These are phyloP conservation scores for Blastocystis sp. DNA, from an alignment of 352 stramenopile species.

Conservation along the genomic window DNA sequence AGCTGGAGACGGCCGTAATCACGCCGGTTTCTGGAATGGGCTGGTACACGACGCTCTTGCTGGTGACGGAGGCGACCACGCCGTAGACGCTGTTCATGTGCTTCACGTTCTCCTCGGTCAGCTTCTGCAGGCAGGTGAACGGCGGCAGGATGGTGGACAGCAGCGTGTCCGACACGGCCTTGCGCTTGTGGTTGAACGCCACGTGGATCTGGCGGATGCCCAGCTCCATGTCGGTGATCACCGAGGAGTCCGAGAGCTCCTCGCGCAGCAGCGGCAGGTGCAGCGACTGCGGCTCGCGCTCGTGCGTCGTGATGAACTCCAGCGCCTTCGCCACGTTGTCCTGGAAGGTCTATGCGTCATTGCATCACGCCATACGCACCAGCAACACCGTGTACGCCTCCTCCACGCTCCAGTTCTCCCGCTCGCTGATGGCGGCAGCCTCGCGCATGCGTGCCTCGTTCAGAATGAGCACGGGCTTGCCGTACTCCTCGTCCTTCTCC, in stretches of 20 bases:
- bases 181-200: not conserved
- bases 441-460: slow-evolving; percentile 53
- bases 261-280: not conserved
- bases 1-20: not conserved
- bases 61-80: slow-evolving; percentile 38
- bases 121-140: slow-evolving; percentile 16
- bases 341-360: slow-evolving; percentile 21
- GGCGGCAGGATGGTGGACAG: slow-evolving; percentile 34
- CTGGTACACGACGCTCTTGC: not conserved
- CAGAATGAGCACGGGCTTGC: slow-evolving; percentile 22
- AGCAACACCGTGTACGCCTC: slow-evolving; percentile 39
- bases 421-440: not conserved
- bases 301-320: not conserved
- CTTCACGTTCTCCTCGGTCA: slow-evolving; percentile 2
- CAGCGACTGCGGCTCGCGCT: not conserved
- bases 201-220: slow-evolving; percentile 19
- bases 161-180: not conserved
- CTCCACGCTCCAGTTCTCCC: not conserved
- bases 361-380: not conserved
- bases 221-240: slow-evolving; percentile 47
- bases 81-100: slow-evolving; percentile 14
- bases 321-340: slow-evolving; percentile 4
- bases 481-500: slow-evolving; percentile 24
- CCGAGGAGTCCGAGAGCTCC: not conserved
- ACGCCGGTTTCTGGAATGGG: slow-evolving; percentile 40